phyloP scores from a whole-genome alignment of 2,329 filamentous ascomycete genomes.

The Mycocentrospora acerina region DNA sequence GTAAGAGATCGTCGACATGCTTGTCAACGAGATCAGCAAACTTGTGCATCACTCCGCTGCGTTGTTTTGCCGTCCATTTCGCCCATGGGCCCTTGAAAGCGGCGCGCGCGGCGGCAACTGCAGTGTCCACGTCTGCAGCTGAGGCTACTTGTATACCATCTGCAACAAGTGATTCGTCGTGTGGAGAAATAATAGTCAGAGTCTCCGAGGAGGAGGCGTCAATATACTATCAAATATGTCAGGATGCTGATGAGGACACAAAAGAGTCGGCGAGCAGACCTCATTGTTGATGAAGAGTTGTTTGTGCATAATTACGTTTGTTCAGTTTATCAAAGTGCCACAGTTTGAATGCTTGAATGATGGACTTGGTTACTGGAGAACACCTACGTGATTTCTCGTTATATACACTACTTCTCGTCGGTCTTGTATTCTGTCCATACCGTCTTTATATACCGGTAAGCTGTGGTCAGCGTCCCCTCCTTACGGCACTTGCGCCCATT shows the following conservation, averaged over 20 bases:
- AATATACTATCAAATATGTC: constrained; percentile 16
- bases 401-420: too few species aligned
- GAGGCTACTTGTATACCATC: constrained; percentile 25
- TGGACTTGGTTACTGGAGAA: too few species aligned
- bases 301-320: constrained; percentile 14
- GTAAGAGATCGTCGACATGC: constrained; percentile 10
- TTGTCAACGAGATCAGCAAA: constrained; percentile 29
- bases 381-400: too few species aligned
- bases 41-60: constrained; percentile 23
- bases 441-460: too few species aligned
- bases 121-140: constrained; percentile 25
- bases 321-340: background rate
- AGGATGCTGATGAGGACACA: background rate
- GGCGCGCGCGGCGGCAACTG: constrained; percentile 24
- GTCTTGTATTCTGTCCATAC: too few species aligned
- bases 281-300: constrained; percentile 33
- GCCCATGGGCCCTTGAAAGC: constrained; percentile 26
- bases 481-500: too few species aligned
- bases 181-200: constrained; percentile 26
- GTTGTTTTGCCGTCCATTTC: constrained; percentile 20
- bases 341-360: too few species aligned
- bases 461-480: too few species aligned
- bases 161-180: constrained; percentile 24
- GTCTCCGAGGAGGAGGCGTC: constrained; percentile 23
- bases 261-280: constrained; percentile 10